Evolutionary conservation across 805 yeast genomes (phyloP), one percentile per base, ranked within the genome.

Genomic region (Starmerella khaoyaiensis): DNA sequence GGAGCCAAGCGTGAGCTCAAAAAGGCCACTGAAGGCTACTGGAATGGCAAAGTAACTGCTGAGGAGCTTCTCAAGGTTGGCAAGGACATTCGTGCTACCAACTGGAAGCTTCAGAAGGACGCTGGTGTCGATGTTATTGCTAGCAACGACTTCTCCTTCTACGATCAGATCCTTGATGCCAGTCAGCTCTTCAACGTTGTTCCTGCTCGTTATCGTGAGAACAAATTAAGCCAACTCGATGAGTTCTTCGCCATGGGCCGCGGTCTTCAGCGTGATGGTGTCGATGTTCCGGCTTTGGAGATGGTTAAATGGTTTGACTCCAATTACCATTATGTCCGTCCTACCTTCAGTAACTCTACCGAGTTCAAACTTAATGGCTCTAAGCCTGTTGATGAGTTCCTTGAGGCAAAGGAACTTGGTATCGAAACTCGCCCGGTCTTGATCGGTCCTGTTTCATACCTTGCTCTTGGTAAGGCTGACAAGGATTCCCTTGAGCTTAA

Each of bases 221-320:
- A 70, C 68, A 75, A 78, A 57, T 75, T 90, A 62, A 74, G 83
- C 51, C 77, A 83, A 62, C 71, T 90, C 53, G 98, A 90, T 67
- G 81, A 83, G 47, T 68, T 81, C 58, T 90, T 90, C 63, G 98
- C 98, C 60, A 90, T 90, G 97, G 98, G 97, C 68, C 84, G 98
- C 76, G 98, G 98, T 77, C 74, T 90, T 64, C 98, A 90, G 72
- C 82, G 90, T 70, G 72, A 78, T 55, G 94, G 93, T 53, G 94
- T 90, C 54, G 98, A 90, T 65, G 98, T 90, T 46, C 87, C 97
- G 48, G 98, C 98, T 56, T 74, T 83, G 62, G 67, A 90, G 75
- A 90, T 90, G 98, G 98, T 90, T 55, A 90, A 90, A 74, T 90
- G 98, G 98, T 90, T 90, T 57, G 98, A 90, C 68, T 81, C 96